These are phyloP conservation scores for Carpinus fangiana DNA, from an alignment of 306 rosid species.

Conservation along the genomic window DNA sequence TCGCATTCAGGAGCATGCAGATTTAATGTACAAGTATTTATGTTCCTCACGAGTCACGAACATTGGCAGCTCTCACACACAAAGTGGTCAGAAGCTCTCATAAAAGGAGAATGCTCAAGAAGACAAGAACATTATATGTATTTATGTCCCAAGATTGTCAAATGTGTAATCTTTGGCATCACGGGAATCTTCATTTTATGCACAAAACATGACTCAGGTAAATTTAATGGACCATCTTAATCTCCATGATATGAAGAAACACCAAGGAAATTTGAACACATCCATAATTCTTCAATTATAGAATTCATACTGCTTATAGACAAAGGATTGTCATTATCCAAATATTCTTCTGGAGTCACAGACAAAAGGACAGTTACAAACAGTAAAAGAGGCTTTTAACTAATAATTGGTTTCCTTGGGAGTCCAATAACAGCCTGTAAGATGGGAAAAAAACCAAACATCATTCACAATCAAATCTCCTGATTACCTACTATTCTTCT, in stretches of 20 bases:
- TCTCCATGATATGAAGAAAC: background rate
- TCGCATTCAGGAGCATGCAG: background rate
- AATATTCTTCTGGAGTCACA: background rate
- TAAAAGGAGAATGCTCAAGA: background rate
- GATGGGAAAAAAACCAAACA: background rate
- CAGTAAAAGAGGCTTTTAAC: background rate
- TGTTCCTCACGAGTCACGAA: background rate
- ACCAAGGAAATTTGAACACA: background rate
- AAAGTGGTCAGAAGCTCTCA: conserved; percentile 10
- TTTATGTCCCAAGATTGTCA: background rate
- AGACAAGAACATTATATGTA: too few species aligned
- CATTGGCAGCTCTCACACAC: background rate
- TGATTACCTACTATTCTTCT: background rate
- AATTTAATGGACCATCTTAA: background rate
- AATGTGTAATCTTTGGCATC: background rate
- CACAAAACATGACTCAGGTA: background rate
- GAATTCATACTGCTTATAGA: background rate
- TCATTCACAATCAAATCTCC: conserved; percentile 3
- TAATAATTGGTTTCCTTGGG: background rate
- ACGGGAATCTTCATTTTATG: background rate
- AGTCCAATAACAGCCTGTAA: background rate
- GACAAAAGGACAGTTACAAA: background rate
- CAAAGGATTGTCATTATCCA: background rate
- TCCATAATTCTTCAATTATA: background rate
- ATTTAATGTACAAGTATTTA: background rate